Evolutionary conservation across 345 rosid genomes (phyloP), one percentile per base, ranked within the genome.

Genomic region (Populus davidiana): DNA sequence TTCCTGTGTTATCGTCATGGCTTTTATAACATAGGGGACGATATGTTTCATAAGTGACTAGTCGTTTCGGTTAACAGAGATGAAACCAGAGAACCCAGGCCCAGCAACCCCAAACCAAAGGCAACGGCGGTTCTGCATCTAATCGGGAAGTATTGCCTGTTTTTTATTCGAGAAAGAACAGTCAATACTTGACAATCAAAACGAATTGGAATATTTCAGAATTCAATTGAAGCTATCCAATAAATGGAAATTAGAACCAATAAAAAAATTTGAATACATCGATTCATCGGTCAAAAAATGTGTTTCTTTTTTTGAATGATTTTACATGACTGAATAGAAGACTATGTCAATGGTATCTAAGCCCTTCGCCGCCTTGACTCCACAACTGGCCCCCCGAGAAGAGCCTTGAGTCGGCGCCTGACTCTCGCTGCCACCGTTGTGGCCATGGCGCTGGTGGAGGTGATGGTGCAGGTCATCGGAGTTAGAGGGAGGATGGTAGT

Each of bases 401-500:
- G 79, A 59, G 33, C 70, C 78, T 23, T 54, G 80, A 69, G 38
- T 43, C 59, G 52, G 6, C 38, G 59, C 9, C 20, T 78, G 71
- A 50, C 20, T 16, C 13, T 35, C 66, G 3, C 67, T 8, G 39
- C 56, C 33, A 52, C 23, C 50, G 35, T 6, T 38, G 67, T 38
- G 77, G 49, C 25, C 18, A n/a, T 59, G 63, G 18, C 17, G 1
- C 50, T 67, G 7, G 6, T 59, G 67, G 61, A 71, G 78, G 81
- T 52, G 20, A 35, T 67, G 59, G 59, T 59, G 83, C 73, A 50
- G 62, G 31, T 74, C 81, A 8, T 82, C 78, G 10, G 76, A 35
- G 79, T 77, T 70, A 33, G 87, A 33, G 10, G 93, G 91, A 70
- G 93, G 91, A 43, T 87, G 93, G 76, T 90, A 87, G 65, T 88